Percentiles rank a stretch among this genome's conserved stretches.
phyloP scores from a whole-genome alignment of 441 rosid species.

The Melastoma candidum region DNA sequence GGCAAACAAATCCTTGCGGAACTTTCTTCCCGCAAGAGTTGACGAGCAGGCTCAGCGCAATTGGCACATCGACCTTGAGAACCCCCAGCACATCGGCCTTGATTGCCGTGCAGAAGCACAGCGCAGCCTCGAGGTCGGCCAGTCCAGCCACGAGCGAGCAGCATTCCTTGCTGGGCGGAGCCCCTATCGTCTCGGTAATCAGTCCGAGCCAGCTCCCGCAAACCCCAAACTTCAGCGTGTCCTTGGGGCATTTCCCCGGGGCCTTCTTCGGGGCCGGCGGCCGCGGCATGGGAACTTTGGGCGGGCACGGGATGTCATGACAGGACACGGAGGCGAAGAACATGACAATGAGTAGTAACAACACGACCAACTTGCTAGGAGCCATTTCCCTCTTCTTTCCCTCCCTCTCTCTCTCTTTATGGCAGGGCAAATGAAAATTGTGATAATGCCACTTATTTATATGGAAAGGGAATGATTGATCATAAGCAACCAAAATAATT shows the following conservation, averaged over 20 bases:
- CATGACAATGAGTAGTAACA: constrained; percentile 22
- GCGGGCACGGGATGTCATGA: constrained; percentile 23
- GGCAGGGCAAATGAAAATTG: no score
- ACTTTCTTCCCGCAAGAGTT: constrained; percentile 48
- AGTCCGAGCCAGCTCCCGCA: constrained; percentile 79
- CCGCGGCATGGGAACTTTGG: constrained; percentile 1
- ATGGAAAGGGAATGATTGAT: no score
- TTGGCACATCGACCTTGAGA: constrained; percentile 32
- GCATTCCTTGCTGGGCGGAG: constrained; percentile 58
- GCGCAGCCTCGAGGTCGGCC: constrained; percentile 70
- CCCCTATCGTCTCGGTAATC: constrained; percentile 50
- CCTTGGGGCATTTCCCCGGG: constrained; percentile 37
- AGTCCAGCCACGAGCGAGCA: constrained; percentile 52
- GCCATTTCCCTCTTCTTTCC: no score
- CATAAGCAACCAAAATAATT: no score
- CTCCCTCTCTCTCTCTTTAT: no score
- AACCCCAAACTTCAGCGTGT: constrained; percentile 52
- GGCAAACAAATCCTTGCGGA: constrained; percentile 47
- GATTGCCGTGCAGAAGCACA: constrained; percentile 62
- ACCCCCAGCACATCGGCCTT: constrained; percentile 48
- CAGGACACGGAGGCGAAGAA: constrained; percentile 25
- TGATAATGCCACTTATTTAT: no score
- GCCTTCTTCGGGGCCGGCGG: constrained; percentile 9
- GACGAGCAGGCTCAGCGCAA: constrained; percentile 43
- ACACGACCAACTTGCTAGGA: constrained; percentile 7